Conservation (phyloP, 2,329 filamentous ascomycete species). For the Penicillium sp. region DNA sequence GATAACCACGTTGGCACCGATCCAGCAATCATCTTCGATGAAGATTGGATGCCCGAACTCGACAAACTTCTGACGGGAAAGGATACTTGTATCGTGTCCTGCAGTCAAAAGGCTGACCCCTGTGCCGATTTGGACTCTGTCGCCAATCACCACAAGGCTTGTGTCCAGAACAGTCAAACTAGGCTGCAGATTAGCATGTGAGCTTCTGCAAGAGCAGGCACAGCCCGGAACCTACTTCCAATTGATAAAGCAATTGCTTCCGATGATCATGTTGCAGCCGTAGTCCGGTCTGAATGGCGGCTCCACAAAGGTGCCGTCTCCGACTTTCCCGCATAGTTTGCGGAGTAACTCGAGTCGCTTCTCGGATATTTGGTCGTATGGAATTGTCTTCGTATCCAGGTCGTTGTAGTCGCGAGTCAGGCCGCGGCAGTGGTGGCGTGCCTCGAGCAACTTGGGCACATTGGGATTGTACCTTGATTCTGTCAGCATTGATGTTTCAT, state of each 20-base stretch:
- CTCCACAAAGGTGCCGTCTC: slow-evolving; percentile 31
- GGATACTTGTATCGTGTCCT: slow-evolving; percentile 54
- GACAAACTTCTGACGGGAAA: slow-evolving; percentile 49
- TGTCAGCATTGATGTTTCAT: background rate
- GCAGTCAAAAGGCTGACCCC: slow-evolving; percentile 56
- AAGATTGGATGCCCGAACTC: slow-evolving; percentile 53
- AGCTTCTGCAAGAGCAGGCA: background rate
- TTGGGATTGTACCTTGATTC: slow-evolving; percentile 30
- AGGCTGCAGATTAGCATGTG: background rate
- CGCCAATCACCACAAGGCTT: slow-evolving; percentile 54
- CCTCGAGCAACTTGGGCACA: slow-evolving; percentile 25
- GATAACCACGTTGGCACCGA: slow-evolving; percentile 51
- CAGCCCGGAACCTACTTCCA: slow-evolving; percentile 27
- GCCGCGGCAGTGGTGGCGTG: slow-evolving; percentile 29
- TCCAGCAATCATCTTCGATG: slow-evolving; percentile 54
- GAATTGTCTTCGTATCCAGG: slow-evolving; percentile 24
- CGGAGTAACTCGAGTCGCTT: slow-evolving; percentile 27
- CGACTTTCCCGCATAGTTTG: slow-evolving; percentile 30
- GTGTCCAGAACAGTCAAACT: slow-evolving; percentile 60
- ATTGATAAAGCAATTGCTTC: slow-evolving; percentile 32
- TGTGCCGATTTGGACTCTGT: slow-evolving; percentile 57
- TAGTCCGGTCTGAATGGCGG: slow-evolving; percentile 34
- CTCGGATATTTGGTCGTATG: slow-evolving; percentile 29
- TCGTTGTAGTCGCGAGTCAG: slow-evolving; percentile 30
- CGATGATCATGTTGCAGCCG: slow-evolving; percentile 33